A percentile compares a stretch with the other conserved stretches of the same genome.
These are phyloP conservation scores for Hemisphaericaspora subhashii DNA, from an alignment of 1,139 yeast genomes.

Conservation along the genomic window DNA sequence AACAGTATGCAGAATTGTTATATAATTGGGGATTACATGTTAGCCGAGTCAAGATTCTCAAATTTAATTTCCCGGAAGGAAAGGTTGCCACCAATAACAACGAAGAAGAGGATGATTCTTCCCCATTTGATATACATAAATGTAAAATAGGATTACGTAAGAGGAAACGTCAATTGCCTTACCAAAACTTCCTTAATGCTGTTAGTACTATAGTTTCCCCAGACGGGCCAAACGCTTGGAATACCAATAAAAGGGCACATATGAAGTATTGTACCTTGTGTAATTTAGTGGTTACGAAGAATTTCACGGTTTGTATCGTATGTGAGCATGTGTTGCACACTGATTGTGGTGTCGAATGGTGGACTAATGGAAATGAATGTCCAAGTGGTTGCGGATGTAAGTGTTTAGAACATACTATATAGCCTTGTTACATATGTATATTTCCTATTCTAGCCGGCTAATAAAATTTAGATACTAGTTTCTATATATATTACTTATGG, in stretches of 20 bases:
- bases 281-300: conserved; percentile 55
- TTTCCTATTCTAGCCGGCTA: background rate
- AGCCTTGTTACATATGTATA: background rate
- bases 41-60: conserved; percentile 72
- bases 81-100: no score
- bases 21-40: conserved; percentile 83
- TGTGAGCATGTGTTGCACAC: conserved; percentile 84
- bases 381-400: conserved; percentile 90
- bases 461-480: background rate
- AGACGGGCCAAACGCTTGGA: conserved; percentile 31
- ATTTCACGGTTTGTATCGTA: conserved; percentile 64
- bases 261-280: conserved; percentile 63
- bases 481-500: conserved; percentile 10
- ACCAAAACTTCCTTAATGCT: conserved; percentile 23
- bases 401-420: conserved; percentile 45
- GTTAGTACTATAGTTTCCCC: conserved; percentile 26
- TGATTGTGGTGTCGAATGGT: conserved; percentile 81
- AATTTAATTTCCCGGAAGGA: conserved; percentile 59
- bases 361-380: conserved; percentile 57
- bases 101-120: conserved; percentile 7
- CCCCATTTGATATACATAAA: conserved; percentile 34
- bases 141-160: conserved; percentile 46
- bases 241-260: conserved; percentile 24
- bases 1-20: conserved; percentile 77
- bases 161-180: conserved; percentile 19